Base-by-base conservation (phyloP, 495 filamentous ascomycete species). In the Aspergillus affinis region DNA sequence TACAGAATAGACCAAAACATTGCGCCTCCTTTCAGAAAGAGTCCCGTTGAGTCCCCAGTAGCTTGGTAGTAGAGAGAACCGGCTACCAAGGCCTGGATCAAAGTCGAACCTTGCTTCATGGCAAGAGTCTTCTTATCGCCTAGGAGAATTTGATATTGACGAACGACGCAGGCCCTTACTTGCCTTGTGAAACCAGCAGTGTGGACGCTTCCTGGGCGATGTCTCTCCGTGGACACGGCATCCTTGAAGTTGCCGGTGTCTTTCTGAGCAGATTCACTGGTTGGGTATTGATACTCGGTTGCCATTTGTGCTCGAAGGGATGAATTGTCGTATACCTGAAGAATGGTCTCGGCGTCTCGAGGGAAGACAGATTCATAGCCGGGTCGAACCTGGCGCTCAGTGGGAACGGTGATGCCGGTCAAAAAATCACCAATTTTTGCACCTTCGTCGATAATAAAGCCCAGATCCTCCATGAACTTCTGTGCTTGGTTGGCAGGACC, bases 1-100 rank as follows among this genome's bases (percentile, higher is more conserved):
- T 70, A 26, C 59, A 49, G 50, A 59, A 65, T 7, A 63, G 80
- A 78, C 7, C 53, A 51, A 57, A 78, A 81, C 0, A 75, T 65
- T 51, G 81, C 76, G 44, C 81, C 81, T 7, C 82, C 57, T n/a
- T 76, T 71, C 48, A 80, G 69, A 62, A 82, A 83, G 6, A 82
- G 65, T 3, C 79, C 80, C 46, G 78, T 83, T 1, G 71, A 74
- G 30, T 68, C 69, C 27, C 65, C 54, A 8, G 72, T 65, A 3
- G 72, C 71, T 51, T 57, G 64, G 60, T 74, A 75, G 52, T 73
- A 75, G 5, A 75, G 61, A 1, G 73, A 75, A 12, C 26, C 50
- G 15, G 21, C 17, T 8, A 52, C 7, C 21, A 52, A n/a, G 21
- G 50, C 50, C 30, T 52, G 50, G 17, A 29, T 29, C 20, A 52